A percentile compares a stretch with the other conserved stretches of the same genome.
Conservation (phyloP, 1,284 basidiomycete species). For the Boletus semigastroideus region DNA sequence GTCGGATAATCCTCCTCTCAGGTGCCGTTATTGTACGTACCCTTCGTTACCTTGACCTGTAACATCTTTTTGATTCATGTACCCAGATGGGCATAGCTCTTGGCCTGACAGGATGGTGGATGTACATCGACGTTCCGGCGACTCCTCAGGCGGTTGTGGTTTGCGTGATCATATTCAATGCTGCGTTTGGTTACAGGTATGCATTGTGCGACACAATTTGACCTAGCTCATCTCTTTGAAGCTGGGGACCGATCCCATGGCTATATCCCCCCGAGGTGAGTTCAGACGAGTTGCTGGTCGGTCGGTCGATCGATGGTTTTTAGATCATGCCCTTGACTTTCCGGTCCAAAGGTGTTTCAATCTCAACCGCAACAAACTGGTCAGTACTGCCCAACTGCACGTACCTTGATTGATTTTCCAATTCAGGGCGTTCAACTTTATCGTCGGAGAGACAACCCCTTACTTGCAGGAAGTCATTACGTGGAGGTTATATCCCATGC, state of each 20-base stretch:
- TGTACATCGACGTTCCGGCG: slow-evolving; percentile 85
- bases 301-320: slow-evolving; percentile 10
- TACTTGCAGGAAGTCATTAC: slow-evolving; percentile 86
- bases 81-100: slow-evolving; percentile 78
- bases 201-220: slow-evolving; percentile 16
- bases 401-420: slow-evolving; percentile 34
- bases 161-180: slow-evolving; percentile 94
- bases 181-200: slow-evolving; percentile 84
- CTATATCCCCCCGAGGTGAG: slow-evolving; percentile 82
- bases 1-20: slow-evolving; percentile 86
- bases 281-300: background rate
- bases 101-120: slow-evolving; percentile 85
- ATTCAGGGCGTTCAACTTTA: slow-evolving; percentile 80
- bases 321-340: slow-evolving; percentile 91
- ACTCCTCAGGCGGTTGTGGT: slow-evolving; percentile 89
- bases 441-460: slow-evolving; percentile 90
- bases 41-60: background rate
- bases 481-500: slow-evolving; percentile 96
- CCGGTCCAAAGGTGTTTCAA: slow-evolving; percentile 91
- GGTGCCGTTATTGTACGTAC: slow-evolving; percentile 80
- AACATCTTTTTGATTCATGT: slow-evolving; percentile 2
- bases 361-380: slow-evolving; percentile 81
- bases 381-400: slow-evolving; percentile 8
- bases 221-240: slow-evolving; percentile 12
- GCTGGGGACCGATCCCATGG: slow-evolving; percentile 84